These are phyloP conservation scores for Crithidia bombi DNA, from an alignment of 208 protist genomes.

Conservation along the genomic window DNA sequence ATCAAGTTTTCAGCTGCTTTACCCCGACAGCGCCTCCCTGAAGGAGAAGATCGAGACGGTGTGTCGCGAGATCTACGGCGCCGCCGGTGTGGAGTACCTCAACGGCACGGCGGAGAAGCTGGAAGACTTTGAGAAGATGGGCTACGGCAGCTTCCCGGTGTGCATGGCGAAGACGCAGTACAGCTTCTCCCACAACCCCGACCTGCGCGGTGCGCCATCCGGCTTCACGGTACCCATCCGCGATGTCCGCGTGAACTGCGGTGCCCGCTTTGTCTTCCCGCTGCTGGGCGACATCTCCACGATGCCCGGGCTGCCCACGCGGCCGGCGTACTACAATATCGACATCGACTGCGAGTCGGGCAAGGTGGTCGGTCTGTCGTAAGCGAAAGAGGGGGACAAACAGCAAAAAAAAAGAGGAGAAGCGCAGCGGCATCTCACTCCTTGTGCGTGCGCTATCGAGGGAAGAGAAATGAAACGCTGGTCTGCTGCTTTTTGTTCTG, in stretches of 20 bases:
- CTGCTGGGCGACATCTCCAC: constrained; percentile 94
- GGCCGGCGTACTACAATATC: constrained; percentile 96
- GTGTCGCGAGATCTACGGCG: constrained; percentile 96
- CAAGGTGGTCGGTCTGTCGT: constrained; percentile 93
- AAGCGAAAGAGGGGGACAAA: constrained; percentile 16
- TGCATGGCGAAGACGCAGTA: constrained; percentile 99
- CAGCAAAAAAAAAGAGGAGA: constrained; percentile 6
- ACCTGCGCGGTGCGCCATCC: constrained; percentile 89
- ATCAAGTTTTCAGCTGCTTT: constrained; percentile 93
- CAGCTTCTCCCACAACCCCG: constrained; percentile 93
- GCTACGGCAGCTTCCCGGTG: constrained; percentile 91
- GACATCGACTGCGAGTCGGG: constrained; percentile 95
- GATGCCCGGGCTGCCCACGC: constrained; percentile 95
- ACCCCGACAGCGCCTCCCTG: constrained; percentile 85
- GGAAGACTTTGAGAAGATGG: constrained; percentile 72
- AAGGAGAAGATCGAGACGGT: constrained; percentile 98
- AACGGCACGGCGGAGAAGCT: constrained; percentile 91
- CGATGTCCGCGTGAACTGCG: constrained; percentile 93
- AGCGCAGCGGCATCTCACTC: neutral
- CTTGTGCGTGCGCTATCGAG: no score
- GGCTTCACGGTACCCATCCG: constrained; percentile 93
- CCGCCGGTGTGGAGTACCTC: constrained; percentile 88
- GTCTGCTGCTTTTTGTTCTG: neutral
- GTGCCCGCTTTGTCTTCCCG: constrained; percentile 96
- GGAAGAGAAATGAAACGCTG: no score